Percentiles rank a stretch among this genome's conserved stretches.
Evolutionary conservation across 129 eudicot species (phyloP).

Genomic region (Centrapalus pauciflorus): DNA sequence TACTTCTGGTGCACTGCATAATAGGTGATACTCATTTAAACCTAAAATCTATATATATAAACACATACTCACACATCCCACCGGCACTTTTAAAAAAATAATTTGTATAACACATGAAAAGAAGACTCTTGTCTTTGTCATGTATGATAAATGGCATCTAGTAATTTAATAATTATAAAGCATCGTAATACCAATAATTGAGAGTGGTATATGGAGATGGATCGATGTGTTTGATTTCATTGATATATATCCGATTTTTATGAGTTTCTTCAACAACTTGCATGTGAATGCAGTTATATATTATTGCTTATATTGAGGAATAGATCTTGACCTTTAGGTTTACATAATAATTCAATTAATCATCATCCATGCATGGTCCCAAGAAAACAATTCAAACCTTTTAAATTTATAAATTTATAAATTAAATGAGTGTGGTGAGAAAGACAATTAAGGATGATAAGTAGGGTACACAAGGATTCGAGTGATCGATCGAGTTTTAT

Average conservation of each 20-base stretch:
- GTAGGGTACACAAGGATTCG: too few relatives aligned
- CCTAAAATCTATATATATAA: too few relatives aligned
- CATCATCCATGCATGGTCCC: constrained; percentile 25
- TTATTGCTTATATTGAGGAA: constrained; percentile 10
- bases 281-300: constrained; percentile 29
- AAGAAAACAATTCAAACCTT: constrained; percentile 2
- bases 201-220: constrained; percentile 12
- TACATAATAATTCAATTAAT: constrained; percentile 22
- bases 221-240: neutral
- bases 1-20: too few relatives aligned
- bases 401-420: neutral
- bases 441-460: neutral
- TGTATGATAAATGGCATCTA: constrained; percentile 17
- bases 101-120: neutral
- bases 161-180: neutral
- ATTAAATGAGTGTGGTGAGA: constrained; percentile 1
- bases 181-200: constrained; percentile 19
- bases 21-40: too few relatives aligned
- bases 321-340: constrained; percentile 32
- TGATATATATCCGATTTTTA: constrained; percentile 7
- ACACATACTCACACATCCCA: too few relatives aligned
- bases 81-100: neutral
- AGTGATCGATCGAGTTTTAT: too few relatives aligned
- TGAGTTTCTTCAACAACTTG: constrained; percentile 8
- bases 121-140: constrained; percentile 3